phyloP scores from a whole-genome alignment of 768 basidiomycete species.

The Boletus reticulatus region DNA sequence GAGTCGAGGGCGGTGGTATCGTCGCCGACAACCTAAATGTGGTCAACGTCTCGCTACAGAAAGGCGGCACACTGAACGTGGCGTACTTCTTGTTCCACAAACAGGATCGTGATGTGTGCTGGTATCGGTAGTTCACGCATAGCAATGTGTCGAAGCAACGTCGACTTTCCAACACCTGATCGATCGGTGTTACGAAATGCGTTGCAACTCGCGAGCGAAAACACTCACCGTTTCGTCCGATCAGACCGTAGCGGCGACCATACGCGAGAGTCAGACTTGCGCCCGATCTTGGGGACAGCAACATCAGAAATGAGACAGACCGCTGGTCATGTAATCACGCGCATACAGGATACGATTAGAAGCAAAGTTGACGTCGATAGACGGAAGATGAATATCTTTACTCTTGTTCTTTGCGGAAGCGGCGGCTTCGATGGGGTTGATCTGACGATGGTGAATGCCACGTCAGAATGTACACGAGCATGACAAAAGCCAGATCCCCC shows the following conservation, averaged over 20 bases:
- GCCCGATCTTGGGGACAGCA: conserved; percentile 53
- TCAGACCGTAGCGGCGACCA: conserved; percentile 88
- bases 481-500: background rate
- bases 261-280: conserved; percentile 86
- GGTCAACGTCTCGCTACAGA: background rate
- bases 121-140: conserved; percentile 94
- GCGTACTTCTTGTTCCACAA: conserved; percentile 94
- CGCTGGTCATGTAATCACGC: background rate
- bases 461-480: background rate
- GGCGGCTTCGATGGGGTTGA: conserved; percentile 88
- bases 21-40: conserved; percentile 78
- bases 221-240: conserved; percentile 75
- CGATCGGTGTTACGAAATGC: background rate
- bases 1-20: conserved; percentile 91
- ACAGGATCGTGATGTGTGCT: conserved; percentile 92
- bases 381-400: conserved; percentile 93
- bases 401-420: conserved; percentile 85
- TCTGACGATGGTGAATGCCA: conserved; percentile 38
- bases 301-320: conserved; percentile 2
- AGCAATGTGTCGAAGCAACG: conserved; percentile 89
- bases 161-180: conserved; percentile 92
- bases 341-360: conserved; percentile 88
- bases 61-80: background rate
- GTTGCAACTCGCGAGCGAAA: background rate
- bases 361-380: conserved; percentile 95